These are phyloP conservation scores for Asclepias syriaca DNA, from an alignment of 257 asterid species.

Conservation along the genomic window DNA sequence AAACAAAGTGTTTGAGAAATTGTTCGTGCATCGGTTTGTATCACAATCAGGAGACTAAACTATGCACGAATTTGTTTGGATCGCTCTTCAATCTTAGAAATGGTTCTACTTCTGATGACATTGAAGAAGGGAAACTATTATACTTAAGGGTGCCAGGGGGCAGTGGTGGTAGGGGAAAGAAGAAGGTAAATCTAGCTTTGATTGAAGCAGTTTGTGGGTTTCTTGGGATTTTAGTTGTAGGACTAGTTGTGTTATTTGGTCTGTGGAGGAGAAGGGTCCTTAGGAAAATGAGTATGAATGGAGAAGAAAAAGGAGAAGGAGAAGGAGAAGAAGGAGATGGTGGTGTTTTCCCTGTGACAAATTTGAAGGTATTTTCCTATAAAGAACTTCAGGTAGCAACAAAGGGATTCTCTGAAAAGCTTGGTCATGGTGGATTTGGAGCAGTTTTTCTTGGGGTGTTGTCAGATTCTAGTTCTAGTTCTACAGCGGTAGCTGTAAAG, in stretches of 20 bases:
- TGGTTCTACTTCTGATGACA: conserved; percentile 27
- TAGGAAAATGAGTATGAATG: conserved; percentile 37
- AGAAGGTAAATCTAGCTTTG: conserved; percentile 24
- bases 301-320: conserved; percentile 36
- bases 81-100: conserved; percentile 49
- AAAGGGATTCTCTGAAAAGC: conserved; percentile 67
- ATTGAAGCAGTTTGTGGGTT: conserved; percentile 45
- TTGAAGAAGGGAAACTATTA: conserved; percentile 42
- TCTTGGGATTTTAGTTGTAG: conserved; percentile 36
- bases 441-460: conserved; percentile 63
- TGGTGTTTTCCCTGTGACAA: conserved; percentile 45
- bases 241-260: conserved; percentile 31
- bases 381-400: conserved; percentile 69
- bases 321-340: conserved; percentile 39
- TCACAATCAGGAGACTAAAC: conserved; percentile 36
- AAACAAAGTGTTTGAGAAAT: conserved; percentile 43
- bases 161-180: conserved; percentile 23
- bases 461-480: conserved; percentile 53
- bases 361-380: conserved; percentile 57
- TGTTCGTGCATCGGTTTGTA: conserved; percentile 68
- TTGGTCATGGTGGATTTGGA: conserved; percentile 89
- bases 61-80: conserved; percentile 59
- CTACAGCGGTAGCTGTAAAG: conserved; percentile 64
- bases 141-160: conserved; percentile 41
- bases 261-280: conserved; percentile 34